These are phyloP conservation scores for Madurella fahalii DNA, from an alignment of 2,329 filamentous ascomycete genomes.

Conservation along the genomic window DNA sequence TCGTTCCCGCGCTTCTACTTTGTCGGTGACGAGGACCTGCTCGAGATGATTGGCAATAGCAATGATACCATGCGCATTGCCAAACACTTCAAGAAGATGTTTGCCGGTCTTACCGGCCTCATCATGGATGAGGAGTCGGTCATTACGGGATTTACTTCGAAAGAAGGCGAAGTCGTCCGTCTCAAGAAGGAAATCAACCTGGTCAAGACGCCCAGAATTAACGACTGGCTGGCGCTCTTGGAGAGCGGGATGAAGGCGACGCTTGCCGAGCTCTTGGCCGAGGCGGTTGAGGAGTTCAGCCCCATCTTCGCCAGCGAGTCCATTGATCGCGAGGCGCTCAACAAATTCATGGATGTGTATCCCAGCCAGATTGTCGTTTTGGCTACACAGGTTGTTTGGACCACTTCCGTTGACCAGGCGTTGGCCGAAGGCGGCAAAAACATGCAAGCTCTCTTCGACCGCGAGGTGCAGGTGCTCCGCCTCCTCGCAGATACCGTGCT, in stretches of 20 bases:
- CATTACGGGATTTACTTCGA: conserved; percentile 90
- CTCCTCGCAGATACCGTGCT: conserved; percentile 85
- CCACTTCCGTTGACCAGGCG: conserved; percentile 75
- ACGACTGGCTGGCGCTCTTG: conserved; percentile 94
- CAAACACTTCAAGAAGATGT: conserved; percentile 99
- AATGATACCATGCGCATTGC: conserved; percentile 94
- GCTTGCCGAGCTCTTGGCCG: conserved; percentile 81
- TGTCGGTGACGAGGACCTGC: conserved; percentile 93
- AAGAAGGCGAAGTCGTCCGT: conserved; percentile 84
- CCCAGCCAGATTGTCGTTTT: conserved; percentile 95
- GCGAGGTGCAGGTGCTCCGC: conserved; percentile 79
- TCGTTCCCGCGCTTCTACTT: conserved; percentile 99
- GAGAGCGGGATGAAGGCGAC: conserved; percentile 93
- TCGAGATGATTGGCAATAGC: conserved; percentile 99
- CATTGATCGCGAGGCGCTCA: conserved; percentile 67
- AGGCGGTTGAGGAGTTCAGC: conserved; percentile 79
- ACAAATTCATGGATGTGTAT: conserved; percentile 75
- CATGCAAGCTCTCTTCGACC: conserved; percentile 68
- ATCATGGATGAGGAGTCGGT: conserved; percentile 85
- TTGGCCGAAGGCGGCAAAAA: conserved; percentile 67
- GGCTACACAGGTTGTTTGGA: conserved; percentile 92
- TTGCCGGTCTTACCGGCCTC: conserved; percentile 88
- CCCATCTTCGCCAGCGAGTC: conserved; percentile 68
- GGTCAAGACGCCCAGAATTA: conserved; percentile 91
- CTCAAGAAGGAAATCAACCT: conserved; percentile 90